Base-by-base conservation (phyloP, 1,284 basidiomycete species). In the Ustilago vetiveriae region DNA sequence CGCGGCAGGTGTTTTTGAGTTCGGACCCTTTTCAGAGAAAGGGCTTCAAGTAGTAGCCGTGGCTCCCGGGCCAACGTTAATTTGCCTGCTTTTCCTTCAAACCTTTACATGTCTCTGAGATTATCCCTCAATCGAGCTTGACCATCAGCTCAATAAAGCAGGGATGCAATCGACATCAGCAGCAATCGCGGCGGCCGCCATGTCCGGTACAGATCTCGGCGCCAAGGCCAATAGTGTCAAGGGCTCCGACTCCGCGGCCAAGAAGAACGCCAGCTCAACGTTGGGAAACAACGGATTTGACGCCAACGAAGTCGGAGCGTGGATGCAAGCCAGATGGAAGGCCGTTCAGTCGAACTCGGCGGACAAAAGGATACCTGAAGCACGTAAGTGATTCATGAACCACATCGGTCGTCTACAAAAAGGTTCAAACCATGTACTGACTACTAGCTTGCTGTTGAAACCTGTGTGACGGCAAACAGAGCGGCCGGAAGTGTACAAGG, bases 111-210 rank as follows among this genome's bases (percentile, higher is more conserved):
- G n/a, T n/a, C n/a, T n/a, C n/a, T n/a, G n/a, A n/a, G n/a, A n/a
- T n/a, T n/a, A n/a, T n/a, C n/a, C n/a, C n/a, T n/a, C n/a, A n/a
- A n/a, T n/a, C n/a, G n/a, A n/a, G n/a, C n/a, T n/a, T n/a, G n/a
- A n/a, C n/a, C n/a, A n/a, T n/a, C n/a, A n/a, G n/a, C n/a, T n/a
- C n/a, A n/a, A n/a, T n/a, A n/a, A n/a, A n/a, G n/a, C n/a, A n/a
- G n/a, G n/a, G n/a, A 71, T 71, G 68, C 68, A 71, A 50, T 71
- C 62, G 13, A 71, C 62, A 11, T 51, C 62, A 38, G 53, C 62
- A 38, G 67, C 57, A 2, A 70, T 70, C 16, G 62, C 67, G 27
- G 49, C 57, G 19, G 68, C 68, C 23, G 68, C 57, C 14, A 50
- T 65, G 2, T 55, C 62, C 10, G 68, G 68, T 21, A 35, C 51